These are phyloP conservation scores for Decorospora gaudefroyi DNA, from an alignment of 2,329 filamentous ascomycete genomes.

Conservation along the genomic window DNA sequence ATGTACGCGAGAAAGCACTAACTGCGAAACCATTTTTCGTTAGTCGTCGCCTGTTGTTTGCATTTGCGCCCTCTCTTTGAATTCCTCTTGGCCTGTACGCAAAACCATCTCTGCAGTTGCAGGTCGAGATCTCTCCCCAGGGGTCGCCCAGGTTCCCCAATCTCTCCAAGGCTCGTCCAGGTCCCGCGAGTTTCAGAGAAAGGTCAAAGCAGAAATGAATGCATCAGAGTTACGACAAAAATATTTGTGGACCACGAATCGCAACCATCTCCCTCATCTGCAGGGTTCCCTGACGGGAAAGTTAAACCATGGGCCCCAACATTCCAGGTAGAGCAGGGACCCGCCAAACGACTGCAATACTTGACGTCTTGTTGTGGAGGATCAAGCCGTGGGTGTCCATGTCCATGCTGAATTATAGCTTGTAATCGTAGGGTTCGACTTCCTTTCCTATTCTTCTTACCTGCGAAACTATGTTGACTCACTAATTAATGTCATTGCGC, in stretches of 20 bases:
- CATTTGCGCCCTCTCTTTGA: slow-evolving; percentile 34
- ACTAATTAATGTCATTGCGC: too few relatives aligned
- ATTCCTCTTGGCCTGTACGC: slow-evolving; percentile 15
- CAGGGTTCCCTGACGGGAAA: slow-evolving; percentile 16
- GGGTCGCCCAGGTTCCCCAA: background rate
- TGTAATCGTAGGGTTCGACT: background rate
- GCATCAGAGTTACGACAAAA: slow-evolving; percentile 27
- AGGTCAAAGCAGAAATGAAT: slow-evolving; percentile 3
- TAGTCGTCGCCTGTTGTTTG: slow-evolving; percentile 31
- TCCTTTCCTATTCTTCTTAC: too few relatives aligned
- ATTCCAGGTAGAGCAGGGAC: slow-evolving; percentile 23
- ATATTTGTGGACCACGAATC: slow-evolving; percentile 21
- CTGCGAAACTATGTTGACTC: too few relatives aligned
- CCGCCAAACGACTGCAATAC: background rate
- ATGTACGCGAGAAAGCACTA: too few relatives aligned
- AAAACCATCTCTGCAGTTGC: slow-evolving; percentile 15
- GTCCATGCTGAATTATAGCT: background rate
- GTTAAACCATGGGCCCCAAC: slow-evolving; percentile 16
- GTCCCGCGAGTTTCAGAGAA: too few relatives aligned
- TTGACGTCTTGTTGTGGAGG: background rate
- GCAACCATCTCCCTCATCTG: background rate
- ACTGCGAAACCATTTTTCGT: too few relatives aligned
- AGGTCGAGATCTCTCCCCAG: background rate
- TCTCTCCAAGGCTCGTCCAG: background rate
- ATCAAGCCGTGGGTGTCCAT: slow-evolving; percentile 1